Percentiles rank a stretch among this genome's conserved stretches.
phyloP scores from a whole-genome alignment of 1,284 basidiomycete genomes.

The Ustilago sp. region DNA sequence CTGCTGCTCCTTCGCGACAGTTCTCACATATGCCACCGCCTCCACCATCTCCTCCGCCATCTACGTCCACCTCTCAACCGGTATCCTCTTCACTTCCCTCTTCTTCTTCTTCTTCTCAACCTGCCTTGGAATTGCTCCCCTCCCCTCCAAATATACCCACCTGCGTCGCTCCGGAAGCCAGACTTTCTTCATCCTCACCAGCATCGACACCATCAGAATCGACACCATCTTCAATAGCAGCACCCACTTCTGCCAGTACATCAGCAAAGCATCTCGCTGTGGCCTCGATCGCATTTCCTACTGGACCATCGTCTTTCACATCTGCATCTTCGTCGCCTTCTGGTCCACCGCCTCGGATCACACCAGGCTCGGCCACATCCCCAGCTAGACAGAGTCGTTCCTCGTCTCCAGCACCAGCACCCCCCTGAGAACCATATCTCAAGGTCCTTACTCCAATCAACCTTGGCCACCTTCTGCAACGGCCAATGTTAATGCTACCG shows the following conservation, averaged over 20 bases:
- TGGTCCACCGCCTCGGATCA: conserved; percentile 2
- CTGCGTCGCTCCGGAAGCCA: conserved; percentile 9
- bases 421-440: conserved; percentile 41
- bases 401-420: conserved; percentile 42
- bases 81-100: not conserved
- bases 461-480: conserved; percentile 29
- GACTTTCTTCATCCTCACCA: conserved; percentile 9
- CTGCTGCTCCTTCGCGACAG: not conserved
- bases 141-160: conserved; percentile 12
- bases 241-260: not conserved
- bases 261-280: conserved; percentile 15
- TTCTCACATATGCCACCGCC: conserved; percentile 18
- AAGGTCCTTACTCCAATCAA: conserved; percentile 16
- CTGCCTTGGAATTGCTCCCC: not conserved
- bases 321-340: conserved; percentile 2
- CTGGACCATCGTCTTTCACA: conserved; percentile 13
- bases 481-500: conserved; percentile 42
- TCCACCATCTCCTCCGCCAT: conserved; percentile 12
- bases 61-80: conserved; percentile 11
- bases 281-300: conserved; percentile 22
- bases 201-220: not conserved
- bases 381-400: conserved; percentile 31
- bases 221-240: conserved; percentile 4
- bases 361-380: conserved; percentile 21
- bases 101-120: not conserved